phyloP scores from a whole-genome alignment of 768 basidiomycete genomes.

The Rickenella mellea region DNA sequence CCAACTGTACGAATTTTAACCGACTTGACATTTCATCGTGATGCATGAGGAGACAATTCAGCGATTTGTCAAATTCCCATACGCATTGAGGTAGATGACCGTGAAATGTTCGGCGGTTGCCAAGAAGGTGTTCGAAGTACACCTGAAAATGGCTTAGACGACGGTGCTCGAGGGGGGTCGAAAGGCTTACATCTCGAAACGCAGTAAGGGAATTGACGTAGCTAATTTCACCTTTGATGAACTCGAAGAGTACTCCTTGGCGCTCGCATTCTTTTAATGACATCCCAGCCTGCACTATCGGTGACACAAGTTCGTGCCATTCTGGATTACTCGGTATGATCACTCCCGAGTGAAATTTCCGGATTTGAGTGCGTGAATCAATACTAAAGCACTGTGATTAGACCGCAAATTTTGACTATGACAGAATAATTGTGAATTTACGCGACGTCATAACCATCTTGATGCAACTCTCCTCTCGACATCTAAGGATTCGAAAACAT shows the following conservation, averaged over 20 bases:
- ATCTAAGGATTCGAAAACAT: no score
- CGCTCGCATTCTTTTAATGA: constrained; percentile 72
- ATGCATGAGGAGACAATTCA: constrained; percentile 53
- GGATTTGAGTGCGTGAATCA: no score
- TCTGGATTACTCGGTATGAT: no score
- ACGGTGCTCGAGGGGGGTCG: neutral
- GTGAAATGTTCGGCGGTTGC: constrained; percentile 50
- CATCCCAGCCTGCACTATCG: constrained; percentile 56
- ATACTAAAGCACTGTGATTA: no score
- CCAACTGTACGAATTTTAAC: constrained; percentile 72
- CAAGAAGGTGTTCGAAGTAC: constrained; percentile 59
- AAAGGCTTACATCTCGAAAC: constrained; percentile 45
- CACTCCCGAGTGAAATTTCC: no score
- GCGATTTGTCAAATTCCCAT: constrained; percentile 75
- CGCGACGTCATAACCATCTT: no score
- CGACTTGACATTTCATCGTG: constrained; percentile 61
- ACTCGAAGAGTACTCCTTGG: constrained; percentile 81
- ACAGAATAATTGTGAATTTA: no score
- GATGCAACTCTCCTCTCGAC: no score
- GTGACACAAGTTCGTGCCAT: constrained; percentile 75
- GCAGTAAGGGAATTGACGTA: constrained; percentile 77
- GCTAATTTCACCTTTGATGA: constrained; percentile 82
- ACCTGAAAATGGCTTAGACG: constrained; percentile 38
- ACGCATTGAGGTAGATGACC: constrained; percentile 69
- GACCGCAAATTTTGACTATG: no score